A percentile compares a stretch with the other conserved stretches of the same genome.
Evolutionary conservation across 441 rosid genomes (phyloP).

Genomic region (Syzygium malaccense): DNA sequence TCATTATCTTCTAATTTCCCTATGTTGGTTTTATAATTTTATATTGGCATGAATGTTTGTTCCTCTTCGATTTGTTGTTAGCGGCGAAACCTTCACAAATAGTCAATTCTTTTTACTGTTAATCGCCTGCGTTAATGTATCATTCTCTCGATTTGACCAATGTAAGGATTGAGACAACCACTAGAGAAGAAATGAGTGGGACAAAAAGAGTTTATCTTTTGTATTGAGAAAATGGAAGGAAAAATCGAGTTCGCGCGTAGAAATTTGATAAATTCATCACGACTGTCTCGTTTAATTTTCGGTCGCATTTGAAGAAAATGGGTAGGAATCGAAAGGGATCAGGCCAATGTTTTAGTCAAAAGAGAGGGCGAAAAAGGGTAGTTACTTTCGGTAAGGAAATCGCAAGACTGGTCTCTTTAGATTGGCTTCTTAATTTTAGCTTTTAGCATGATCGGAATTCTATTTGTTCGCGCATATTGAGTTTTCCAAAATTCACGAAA

Average conservation of each 20-base stretch:
- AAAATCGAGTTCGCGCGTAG: background rate
- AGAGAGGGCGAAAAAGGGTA: background rate
- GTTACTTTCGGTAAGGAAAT: background rate
- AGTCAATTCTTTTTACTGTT: background rate
- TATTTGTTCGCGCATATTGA: rapidly evolving
- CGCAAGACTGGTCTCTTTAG: rapidly evolving
- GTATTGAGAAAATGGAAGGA: background rate
- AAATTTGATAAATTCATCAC: background rate
- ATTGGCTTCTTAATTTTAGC: background rate
- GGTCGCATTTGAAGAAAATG: background rate
- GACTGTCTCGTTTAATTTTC: background rate
- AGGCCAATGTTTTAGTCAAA: background rate
- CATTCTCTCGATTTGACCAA: background rate
- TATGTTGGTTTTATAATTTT: background rate
- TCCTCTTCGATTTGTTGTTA: background rate
- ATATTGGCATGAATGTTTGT: background rate
- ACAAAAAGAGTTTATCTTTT: background rate
- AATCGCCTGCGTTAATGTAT: background rate
- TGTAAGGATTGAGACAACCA: background rate
- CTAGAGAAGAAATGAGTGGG: background rate
- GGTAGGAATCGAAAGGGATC: background rate
- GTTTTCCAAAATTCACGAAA: background rate
- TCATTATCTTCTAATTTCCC: background rate
- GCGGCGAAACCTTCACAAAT: background rate
- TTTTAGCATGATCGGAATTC: rapidly evolving